Conservation (phyloP, 148 eudicot species). For the Amaranthus cruentus region DNA sequence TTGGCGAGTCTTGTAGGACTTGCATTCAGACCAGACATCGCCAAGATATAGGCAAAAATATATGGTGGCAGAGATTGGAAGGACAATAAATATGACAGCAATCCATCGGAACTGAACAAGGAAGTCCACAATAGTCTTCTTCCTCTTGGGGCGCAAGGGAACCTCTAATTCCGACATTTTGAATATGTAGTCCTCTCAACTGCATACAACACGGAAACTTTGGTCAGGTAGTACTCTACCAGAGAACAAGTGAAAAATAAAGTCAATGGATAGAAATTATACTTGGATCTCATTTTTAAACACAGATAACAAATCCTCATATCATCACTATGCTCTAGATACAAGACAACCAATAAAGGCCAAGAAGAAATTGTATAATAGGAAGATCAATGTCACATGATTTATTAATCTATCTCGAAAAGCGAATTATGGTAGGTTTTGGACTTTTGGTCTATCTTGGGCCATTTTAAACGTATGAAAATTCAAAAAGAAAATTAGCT, state of each 20-base stretch:
- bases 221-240: neutral
- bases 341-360: neutral
- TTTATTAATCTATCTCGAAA: too few relatives aligned
- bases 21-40: slow-evolving; percentile 60
- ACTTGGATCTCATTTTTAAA: neutral
- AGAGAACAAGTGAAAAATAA: too few relatives aligned
- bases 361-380: neutral
- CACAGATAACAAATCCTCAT: neutral
- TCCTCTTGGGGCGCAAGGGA: slow-evolving; percentile 80
- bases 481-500: too few relatives aligned
- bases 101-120: slow-evolving; percentile 87
- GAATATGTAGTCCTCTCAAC: slow-evolving; percentile 18
- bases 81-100: slow-evolving; percentile 71
- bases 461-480: too few relatives aligned
- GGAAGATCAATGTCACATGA: neutral
- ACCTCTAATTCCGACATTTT: slow-evolving; percentile 62
- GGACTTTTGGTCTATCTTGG: too few relatives aligned
- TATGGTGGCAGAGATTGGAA: slow-evolving; percentile 69
- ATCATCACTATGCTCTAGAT: neutral
- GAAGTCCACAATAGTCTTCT: slow-evolving; percentile 75
- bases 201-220: slow-evolving; percentile 12
- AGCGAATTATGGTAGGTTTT: too few relatives aligned
- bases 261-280: neutral
- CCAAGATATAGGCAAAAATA: slow-evolving; percentile 82
- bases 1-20: slow-evolving; percentile 71